Conservation (phyloP, 805 yeast species). For the Yarrowia sp. region DNA sequence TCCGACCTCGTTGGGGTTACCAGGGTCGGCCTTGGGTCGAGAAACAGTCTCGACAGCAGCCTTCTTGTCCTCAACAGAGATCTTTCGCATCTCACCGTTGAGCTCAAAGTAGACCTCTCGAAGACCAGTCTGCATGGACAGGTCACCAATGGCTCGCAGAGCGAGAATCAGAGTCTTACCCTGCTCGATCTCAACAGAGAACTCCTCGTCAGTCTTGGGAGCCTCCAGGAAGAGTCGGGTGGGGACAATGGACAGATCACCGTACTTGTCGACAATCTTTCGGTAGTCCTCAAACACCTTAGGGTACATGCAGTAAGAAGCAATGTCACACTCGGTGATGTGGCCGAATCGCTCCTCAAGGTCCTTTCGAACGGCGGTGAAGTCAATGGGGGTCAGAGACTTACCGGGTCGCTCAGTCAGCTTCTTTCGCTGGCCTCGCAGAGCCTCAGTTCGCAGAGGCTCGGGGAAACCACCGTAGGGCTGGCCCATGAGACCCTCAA, state of each 20-base stretch:
- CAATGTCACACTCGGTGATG: constrained; percentile 86
- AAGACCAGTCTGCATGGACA: constrained; percentile 81
- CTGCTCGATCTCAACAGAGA: constrained; percentile 86
- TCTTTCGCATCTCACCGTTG: constrained; percentile 98
- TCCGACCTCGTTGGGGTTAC: constrained; percentile 90
- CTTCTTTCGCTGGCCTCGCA: constrained; percentile 91
- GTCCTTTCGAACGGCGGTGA: constrained; percentile 73
- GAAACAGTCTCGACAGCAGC: constrained; percentile 84
- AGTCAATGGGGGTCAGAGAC: constrained; percentile 82
- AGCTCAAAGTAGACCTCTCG: constrained; percentile 98
- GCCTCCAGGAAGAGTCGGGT: constrained; percentile 89
- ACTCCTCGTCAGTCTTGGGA: constrained; percentile 85
- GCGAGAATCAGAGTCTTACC: constrained; percentile 94
- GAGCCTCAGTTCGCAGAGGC: constrained; percentile 90
- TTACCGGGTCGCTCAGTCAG: constrained; percentile 92
- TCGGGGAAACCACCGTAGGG: constrained; percentile 99
- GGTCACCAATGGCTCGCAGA: constrained; percentile 90
- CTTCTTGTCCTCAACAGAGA: constrained; percentile 85
- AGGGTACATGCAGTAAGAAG: constrained; percentile 97
- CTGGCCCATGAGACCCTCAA: constrained; percentile 99
- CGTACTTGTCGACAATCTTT: constrained; percentile 74
- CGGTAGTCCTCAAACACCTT: constrained; percentile 91
- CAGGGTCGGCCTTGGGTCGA: constrained; percentile 88
- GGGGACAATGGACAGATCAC: constrained; percentile 93
- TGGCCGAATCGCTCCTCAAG: constrained; percentile 78